Percentiles rank a stretch among this genome's conserved stretches.
These are phyloP conservation scores for Oryza nivara DNA, from an alignment of 176 grass and related monocot species.

Conservation along the genomic window DNA sequence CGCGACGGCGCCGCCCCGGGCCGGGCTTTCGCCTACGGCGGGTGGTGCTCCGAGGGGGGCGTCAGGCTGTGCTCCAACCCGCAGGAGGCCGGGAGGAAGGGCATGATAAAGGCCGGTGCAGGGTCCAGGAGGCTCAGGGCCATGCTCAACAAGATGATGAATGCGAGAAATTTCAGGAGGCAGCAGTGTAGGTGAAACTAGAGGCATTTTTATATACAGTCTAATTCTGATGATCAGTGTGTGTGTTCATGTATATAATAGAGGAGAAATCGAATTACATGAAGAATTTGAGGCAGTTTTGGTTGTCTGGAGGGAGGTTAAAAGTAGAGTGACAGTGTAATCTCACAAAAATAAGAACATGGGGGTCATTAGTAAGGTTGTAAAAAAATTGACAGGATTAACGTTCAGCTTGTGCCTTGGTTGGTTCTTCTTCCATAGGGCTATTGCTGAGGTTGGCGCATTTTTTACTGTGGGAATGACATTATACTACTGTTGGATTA, in stretches of 20 bases:
- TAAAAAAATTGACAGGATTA: background rate
- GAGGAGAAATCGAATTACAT: background rate
- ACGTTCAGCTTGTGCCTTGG: background rate
- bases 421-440: background rate
- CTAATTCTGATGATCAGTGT: constrained; percentile 43
- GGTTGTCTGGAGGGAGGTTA: background rate
- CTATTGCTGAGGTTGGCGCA: background rate
- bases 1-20: constrained; percentile 8
- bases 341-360: background rate
- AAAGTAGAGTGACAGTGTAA: constrained; percentile 11
- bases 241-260: constrained; percentile 20
- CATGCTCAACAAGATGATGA: constrained; percentile 57
- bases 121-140: constrained; percentile 77
- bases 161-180: constrained; percentile 52
- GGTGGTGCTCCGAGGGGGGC: constrained; percentile 71
- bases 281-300: constrained; percentile 29
- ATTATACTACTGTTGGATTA: background rate
- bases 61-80: constrained; percentile 53
- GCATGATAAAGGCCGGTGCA: constrained; percentile 61
- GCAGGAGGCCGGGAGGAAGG: constrained; percentile 27
- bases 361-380: background rate
- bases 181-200: constrained; percentile 64
- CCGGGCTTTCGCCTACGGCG: constrained; percentile 68
- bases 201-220: background rate
- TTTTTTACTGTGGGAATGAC: background rate